Percentiles rank a stretch among this genome's conserved stretches.
Evolutionary conservation across 805 yeast species (phyloP).

Genomic region (Yarrowia hollandica): DNA sequence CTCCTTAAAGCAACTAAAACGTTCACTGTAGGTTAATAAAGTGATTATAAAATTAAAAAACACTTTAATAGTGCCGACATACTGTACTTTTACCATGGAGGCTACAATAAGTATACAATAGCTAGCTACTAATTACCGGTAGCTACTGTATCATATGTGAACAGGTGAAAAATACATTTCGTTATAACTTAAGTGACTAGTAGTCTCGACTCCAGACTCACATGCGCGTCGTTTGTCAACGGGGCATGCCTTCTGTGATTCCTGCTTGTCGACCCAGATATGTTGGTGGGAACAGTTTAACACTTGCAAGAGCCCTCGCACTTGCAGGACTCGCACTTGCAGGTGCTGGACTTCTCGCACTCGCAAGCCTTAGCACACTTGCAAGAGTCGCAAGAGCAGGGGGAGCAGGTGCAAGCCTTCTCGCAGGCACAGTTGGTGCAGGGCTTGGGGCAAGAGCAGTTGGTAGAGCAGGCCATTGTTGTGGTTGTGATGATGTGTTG

Average conservation of each 20-base stretch:
- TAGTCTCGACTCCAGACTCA: background rate
- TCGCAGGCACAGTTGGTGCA: slow-evolving; percentile 27
- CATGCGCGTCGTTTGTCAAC: background rate
- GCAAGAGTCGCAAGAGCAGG: slow-evolving; percentile 19
- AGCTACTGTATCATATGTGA: background rate
- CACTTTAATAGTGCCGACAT: too few species aligned
- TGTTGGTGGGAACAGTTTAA: background rate
- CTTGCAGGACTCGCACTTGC: slow-evolving; percentile 28
- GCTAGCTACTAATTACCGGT: background rate
- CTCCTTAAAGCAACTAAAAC: too few species aligned
- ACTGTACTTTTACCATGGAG: too few species aligned
- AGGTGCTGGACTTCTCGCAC: slow-evolving; percentile 20
- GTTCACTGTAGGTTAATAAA: too few species aligned
- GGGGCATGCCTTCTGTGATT: background rate
- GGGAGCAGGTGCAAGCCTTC: slow-evolving; percentile 23
- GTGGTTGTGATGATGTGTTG: background rate
- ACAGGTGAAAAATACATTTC: background rate
- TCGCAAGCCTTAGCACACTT: slow-evolving; percentile 26
- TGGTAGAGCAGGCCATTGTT: slow-evolving; percentile 30
- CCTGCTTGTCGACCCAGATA: background rate
- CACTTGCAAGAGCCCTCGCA: slow-evolving; percentile 29
- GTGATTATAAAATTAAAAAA: too few species aligned
- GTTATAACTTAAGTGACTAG: background rate
- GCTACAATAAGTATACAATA: too few species aligned
- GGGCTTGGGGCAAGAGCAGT: slow-evolving; percentile 30